Evolutionary conservation across 176 grass and related monocot species (phyloP).

Genomic region (Zoysia pacifica): DNA sequence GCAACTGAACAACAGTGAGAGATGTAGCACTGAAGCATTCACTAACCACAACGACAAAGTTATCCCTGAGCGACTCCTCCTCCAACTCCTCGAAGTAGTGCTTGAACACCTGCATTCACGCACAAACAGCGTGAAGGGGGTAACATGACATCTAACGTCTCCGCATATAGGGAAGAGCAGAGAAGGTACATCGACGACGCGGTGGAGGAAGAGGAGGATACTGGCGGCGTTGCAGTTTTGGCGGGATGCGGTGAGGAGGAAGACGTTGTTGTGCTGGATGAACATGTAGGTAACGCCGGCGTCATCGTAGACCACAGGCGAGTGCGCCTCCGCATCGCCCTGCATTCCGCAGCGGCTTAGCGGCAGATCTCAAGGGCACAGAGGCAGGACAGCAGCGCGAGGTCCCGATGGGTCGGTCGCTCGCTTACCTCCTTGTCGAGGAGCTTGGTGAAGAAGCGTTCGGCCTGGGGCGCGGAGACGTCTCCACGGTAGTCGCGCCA

Average conservation of each 20-base stretch:
- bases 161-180: neutral
- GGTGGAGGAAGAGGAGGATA: conserved; percentile 92
- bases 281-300: conserved; percentile 94
- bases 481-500: conserved; percentile 99
- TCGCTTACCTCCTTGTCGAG: conserved; percentile 87
- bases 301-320: conserved; percentile 84
- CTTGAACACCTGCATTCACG: conserved; percentile 79
- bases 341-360: conserved; percentile 52
- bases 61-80: conserved; percentile 97
- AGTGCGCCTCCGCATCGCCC: conserved; percentile 82
- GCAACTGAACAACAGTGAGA: neutral
- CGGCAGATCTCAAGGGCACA: conserved; percentile 39
- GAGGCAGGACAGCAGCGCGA: neutral
- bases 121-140: neutral
- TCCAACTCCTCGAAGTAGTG: conserved; percentile 98
- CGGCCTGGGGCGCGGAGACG: conserved; percentile 89
- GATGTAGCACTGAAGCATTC: neutral
- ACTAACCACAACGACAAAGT: conserved; percentile 96
- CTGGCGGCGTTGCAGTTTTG: conserved; percentile 98
- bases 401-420: neutral
- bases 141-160: neutral
- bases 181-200: conserved; percentile 76
- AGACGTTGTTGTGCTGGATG: conserved; percentile 97
- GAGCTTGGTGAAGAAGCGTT: conserved; percentile 97
- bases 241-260: conserved; percentile 84